phyloP scores from a whole-genome alignment of 805 yeast species.

The Brettanomyces anomalus region DNA sequence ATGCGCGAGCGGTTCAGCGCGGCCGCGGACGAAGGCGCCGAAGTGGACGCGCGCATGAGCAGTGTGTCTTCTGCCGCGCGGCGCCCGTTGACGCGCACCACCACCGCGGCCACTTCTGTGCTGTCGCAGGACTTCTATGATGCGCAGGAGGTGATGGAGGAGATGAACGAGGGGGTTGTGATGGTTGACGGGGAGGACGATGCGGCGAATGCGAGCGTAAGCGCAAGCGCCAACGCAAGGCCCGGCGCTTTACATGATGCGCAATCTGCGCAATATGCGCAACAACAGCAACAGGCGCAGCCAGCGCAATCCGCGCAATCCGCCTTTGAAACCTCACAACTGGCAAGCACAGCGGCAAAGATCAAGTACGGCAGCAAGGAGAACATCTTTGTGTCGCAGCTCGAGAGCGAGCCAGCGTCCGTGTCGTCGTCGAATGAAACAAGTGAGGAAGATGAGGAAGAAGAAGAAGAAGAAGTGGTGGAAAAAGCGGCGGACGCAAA shows the following conservation, averaged over 20 bases:
- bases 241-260: too few species aligned
- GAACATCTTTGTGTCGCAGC: too few species aligned
- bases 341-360: too few species aligned
- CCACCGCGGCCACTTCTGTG: conserved; percentile 25
- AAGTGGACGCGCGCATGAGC: neutral
- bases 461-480: neutral
- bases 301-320: too few species aligned
- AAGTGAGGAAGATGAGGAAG: neutral
- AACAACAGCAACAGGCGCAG: too few species aligned
- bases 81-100: conserved; percentile 18
- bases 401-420: too few species aligned
- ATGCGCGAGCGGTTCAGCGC: neutral
- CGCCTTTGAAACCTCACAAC: too few species aligned
- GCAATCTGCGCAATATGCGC: too few species aligned
- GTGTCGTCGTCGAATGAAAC: neutral
- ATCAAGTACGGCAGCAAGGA: too few species aligned
- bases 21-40: neutral
- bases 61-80: conserved; percentile 12
- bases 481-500: neutral
- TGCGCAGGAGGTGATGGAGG: conserved; percentile 57
- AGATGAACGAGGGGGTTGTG: conserved; percentile 44
- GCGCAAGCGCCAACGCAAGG: neutral
- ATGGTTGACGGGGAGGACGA: conserved; percentile 30
- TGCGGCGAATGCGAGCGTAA: conserved; percentile 7
- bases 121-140: conserved; percentile 53